A percentile compares a stretch with the other conserved stretches of the same genome.
These are phyloP conservation scores for Nannochloris sp. DNA, from an alignment of 139 green algal genomes.

Conservation along the genomic window DNA sequence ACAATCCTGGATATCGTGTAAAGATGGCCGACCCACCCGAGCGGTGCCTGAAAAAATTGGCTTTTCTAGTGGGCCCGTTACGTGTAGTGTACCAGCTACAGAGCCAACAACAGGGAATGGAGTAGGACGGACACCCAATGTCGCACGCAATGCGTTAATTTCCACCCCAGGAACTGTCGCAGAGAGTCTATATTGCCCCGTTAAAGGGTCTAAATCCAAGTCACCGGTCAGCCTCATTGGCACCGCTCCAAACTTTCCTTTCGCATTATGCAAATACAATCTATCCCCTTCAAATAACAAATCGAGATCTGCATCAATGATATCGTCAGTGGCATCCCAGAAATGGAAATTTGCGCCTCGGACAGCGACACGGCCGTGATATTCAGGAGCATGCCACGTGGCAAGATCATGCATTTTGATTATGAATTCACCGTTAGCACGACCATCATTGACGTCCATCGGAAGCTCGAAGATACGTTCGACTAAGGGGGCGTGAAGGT, in stretches of 20 bases:
- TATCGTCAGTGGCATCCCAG: slow-evolving; percentile 87
- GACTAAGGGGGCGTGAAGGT: slow-evolving; percentile 70
- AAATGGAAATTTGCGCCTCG: slow-evolving; percentile 80
- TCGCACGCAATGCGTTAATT: slow-evolving; percentile 79
- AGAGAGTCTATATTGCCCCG: slow-evolving; percentile 75
- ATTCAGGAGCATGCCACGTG: slow-evolving; percentile 72
- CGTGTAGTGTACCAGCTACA: slow-evolving; percentile 76
- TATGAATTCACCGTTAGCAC: slow-evolving; percentile 57
- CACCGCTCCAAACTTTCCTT: slow-evolving; percentile 70
- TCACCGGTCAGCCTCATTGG: slow-evolving; percentile 68
- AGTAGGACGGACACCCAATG: slow-evolving; percentile 66
- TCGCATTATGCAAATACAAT: slow-evolving; percentile 86
- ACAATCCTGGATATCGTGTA: slow-evolving; percentile 9
- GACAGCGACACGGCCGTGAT: slow-evolving; percentile 53
- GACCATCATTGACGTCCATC: slow-evolving; percentile 76
- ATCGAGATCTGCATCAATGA: slow-evolving; percentile 66
- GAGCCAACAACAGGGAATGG: slow-evolving; percentile 68
- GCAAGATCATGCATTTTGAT: slow-evolving; percentile 39
- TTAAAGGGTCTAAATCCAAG: slow-evolving; percentile 78
- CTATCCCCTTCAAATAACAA: slow-evolving; percentile 84
- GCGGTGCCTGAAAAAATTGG: slow-evolving; percentile 75
- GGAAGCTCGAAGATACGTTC: slow-evolving; percentile 85
- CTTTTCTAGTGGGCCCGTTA: slow-evolving; percentile 80
- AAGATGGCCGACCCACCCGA: slow-evolving; percentile 15
- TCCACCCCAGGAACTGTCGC: slow-evolving; percentile 67